Evolutionary conservation across 75 land plant genomes (phyloP).

Genomic region (Adiantum capillusveneris): DNA sequence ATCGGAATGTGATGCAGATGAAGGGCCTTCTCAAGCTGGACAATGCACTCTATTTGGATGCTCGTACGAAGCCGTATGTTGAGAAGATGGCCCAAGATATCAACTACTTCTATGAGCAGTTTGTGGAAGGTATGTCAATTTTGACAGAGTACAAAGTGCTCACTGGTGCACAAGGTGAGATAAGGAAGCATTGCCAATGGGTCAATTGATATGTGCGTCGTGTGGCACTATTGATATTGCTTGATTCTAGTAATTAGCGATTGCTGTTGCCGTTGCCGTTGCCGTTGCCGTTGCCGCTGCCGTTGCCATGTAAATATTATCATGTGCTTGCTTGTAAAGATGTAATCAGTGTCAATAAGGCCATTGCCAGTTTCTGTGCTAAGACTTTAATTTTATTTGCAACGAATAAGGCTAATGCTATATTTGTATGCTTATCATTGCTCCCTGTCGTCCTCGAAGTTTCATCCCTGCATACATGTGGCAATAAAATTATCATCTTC

Average conservation of each 20-base stretch:
- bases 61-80: slow-evolving; percentile 58
- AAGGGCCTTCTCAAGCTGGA: slow-evolving; percentile 64
- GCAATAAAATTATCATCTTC: too few species aligned
- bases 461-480: too few species aligned
- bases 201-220: slow-evolving; percentile 20
- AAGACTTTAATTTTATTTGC: too few species aligned
- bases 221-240: too few species aligned
- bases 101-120: slow-evolving; percentile 56
- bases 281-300: neutral
- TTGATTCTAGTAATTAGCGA: too few species aligned
- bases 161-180: slow-evolving; percentile 68
- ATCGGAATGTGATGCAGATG: slow-evolving; percentile 54
- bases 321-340: too few species aligned
- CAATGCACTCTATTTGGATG: slow-evolving; percentile 54
- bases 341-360: too few species aligned
- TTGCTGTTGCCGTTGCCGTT: neutral
- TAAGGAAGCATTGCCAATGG: slow-evolving; percentile 49
- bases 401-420: too few species aligned
- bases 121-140: slow-evolving; percentile 44
- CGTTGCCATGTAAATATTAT: too few species aligned
- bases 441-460: too few species aligned
- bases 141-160: slow-evolving; percentile 79
- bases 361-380: too few species aligned
- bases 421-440: too few species aligned
- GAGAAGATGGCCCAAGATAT: slow-evolving; percentile 64